A percentile compares a stretch with the other conserved stretches of the same genome.
phyloP scores from a whole-genome alignment of 1,284 basidiomycete genomes.

The Trichosporon coremiiforme region DNA sequence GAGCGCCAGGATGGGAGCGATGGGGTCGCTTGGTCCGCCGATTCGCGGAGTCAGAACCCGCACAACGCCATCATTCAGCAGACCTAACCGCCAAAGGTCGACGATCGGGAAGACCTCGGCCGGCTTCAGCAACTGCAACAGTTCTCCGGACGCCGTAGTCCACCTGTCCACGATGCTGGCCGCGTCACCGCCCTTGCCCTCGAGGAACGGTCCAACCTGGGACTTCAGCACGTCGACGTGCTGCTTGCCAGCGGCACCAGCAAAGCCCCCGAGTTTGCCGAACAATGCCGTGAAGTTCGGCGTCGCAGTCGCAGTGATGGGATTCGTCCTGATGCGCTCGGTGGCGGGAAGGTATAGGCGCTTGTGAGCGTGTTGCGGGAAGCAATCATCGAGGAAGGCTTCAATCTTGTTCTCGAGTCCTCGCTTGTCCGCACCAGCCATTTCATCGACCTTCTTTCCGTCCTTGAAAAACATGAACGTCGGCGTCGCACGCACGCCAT shows the following conservation, averaged over 20 bases:
- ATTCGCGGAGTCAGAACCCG: conserved; percentile 60
- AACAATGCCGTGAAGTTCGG: conserved; percentile 69
- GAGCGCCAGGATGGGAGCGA: conserved; percentile 57
- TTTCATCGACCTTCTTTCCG: conserved; percentile 72
- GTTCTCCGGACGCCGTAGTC: conserved; percentile 59
- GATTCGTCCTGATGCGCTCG: conserved; percentile 67
- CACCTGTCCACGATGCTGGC: conserved; percentile 54
- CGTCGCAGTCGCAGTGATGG: conserved; percentile 73
- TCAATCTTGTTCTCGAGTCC: conserved; percentile 47
- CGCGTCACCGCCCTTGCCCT: conserved; percentile 56
- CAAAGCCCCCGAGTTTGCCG: conserved; percentile 67
- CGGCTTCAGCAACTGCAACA: conserved; percentile 61
- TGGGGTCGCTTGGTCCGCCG: conserved; percentile 32
- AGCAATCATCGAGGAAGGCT: conserved; percentile 59
- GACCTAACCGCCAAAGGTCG: conserved; percentile 78
- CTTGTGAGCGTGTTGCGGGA: conserved; percentile 67
- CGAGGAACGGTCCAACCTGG: conserved; percentile 68
- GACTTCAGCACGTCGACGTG: conserved; percentile 61
- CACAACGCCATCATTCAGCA: conserved; percentile 66
- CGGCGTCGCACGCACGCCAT: conserved; percentile 74
- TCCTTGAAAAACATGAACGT: conserved; percentile 82
- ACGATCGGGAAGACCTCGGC: conserved; percentile 74
- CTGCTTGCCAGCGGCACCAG: conserved; percentile 34
- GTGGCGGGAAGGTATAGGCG: conserved; percentile 66
- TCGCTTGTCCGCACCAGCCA: conserved; percentile 66